Conservation (phyloP, 176 grass and related monocot genomes). For the Juncus inflexus region DNA sequence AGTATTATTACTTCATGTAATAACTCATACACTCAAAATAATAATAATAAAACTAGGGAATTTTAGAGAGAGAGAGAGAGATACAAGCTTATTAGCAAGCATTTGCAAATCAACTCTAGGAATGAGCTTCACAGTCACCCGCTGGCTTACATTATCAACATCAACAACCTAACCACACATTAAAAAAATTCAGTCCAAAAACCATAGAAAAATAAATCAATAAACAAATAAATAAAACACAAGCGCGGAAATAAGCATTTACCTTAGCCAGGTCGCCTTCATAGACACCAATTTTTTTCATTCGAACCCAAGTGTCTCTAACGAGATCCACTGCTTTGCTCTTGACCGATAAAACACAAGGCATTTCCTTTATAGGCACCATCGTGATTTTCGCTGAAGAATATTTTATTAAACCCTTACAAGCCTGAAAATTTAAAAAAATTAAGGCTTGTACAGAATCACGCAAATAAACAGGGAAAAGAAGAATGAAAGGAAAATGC, state of each 20-base stretch:
- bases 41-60: not conserved
- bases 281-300: conserved; percentile 92
- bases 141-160: conserved; percentile 93
- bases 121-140: conserved; percentile 80
- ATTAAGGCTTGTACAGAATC: not conserved
- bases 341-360: conserved; percentile 85
- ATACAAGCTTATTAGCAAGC: conserved; percentile 85
- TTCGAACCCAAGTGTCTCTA: conserved; percentile 94
- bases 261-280: conserved; percentile 99
- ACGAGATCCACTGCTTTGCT: conserved; percentile 90
- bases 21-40: not conserved
- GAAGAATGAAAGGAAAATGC: no score
- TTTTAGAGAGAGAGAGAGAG: conserved; percentile 10
- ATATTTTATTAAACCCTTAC: conserved; percentile 81
- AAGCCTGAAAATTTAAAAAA: conserved; percentile 44
- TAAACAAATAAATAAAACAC: not conserved
- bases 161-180: conserved; percentile 70
- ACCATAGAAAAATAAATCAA: conserved; percentile 10
- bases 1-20: not conserved
- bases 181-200: conserved; percentile 20
- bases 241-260: conserved; percentile 10
- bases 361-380: conserved; percentile 99
- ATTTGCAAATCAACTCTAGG: conserved; percentile 96
- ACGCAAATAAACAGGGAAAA: not conserved
- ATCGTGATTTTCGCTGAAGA: conserved; percentile 73